Evolutionary conservation across 345 rosid genomes (phyloP).

Genomic region (Lepidium aucheri): DNA sequence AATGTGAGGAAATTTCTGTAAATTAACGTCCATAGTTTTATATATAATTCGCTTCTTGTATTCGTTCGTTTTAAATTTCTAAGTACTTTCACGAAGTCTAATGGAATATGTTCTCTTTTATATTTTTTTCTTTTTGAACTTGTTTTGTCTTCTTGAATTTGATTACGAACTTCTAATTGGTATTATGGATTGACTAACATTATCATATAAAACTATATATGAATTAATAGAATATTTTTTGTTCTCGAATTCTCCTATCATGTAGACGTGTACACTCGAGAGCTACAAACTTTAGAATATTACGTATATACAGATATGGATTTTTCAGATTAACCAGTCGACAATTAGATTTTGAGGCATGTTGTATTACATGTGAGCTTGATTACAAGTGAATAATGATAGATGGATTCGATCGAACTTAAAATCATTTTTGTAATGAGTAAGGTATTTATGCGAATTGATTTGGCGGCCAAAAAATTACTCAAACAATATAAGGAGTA

Average conservation of each 20-base stretch:
- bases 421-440: too few relatives aligned
- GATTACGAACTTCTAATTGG: background rate
- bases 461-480: too few relatives aligned
- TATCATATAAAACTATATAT: background rate
- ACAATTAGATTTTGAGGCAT: too few relatives aligned
- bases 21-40: too few relatives aligned
- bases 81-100: conserved; percentile 26
- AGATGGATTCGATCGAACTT: too few relatives aligned
- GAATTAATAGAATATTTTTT: background rate
- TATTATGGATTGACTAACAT: background rate
- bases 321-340: too few relatives aligned
- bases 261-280: background rate
- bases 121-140: background rate
- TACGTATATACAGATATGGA: too few relatives aligned
- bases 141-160: conserved; percentile 14
- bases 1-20: conserved; percentile 27
- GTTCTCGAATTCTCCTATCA: background rate
- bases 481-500: too few relatives aligned
- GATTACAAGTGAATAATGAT: too few relatives aligned
- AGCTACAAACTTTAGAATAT: background rate
- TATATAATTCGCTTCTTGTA: background rate
- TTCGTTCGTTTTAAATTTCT: conserved; percentile 22
- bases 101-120: conserved; percentile 10
- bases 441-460: too few relatives aligned
- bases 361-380: too few relatives aligned